These are phyloP conservation scores for Yarrowia sp. DNA, from an alignment of 805 yeast species.

Conservation along the genomic window DNA sequence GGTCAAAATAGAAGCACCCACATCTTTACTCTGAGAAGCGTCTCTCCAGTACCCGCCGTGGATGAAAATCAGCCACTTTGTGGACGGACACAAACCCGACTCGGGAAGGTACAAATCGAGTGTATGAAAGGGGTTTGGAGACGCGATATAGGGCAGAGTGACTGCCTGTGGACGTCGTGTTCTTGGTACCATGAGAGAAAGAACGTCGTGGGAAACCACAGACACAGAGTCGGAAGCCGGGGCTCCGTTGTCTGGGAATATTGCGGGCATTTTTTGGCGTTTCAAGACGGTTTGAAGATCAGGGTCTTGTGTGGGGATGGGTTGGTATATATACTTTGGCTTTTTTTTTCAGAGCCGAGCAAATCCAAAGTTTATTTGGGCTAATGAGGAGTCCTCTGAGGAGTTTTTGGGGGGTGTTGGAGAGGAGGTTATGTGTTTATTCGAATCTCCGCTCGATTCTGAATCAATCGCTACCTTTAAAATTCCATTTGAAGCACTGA, in stretches of 20 bases:
- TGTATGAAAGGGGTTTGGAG: constrained; percentile 29
- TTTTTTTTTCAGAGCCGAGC: constrained; percentile 10
- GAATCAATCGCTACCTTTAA: too few species aligned
- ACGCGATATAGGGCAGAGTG: constrained; percentile 27
- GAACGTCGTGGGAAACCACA: constrained; percentile 8
- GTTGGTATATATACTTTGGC: not conserved
- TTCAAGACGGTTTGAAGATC: not conserved
- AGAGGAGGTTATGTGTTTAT: not conserved
- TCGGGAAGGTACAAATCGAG: constrained; percentile 28
- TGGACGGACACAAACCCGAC: constrained; percentile 26
- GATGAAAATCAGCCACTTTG: constrained; percentile 49
- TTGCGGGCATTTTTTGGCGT: constrained; percentile 1
- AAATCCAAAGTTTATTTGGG: not conserved
- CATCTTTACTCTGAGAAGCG: constrained; percentile 56
- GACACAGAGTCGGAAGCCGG: too few species aligned
- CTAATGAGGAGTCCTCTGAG: too few species aligned
- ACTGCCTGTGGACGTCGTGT: constrained; percentile 28
- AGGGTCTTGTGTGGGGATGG: not conserved
- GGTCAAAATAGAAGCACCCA: constrained; percentile 44
- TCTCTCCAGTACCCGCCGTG: constrained; percentile 95
- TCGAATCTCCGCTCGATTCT: too few species aligned
- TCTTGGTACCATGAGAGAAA: constrained; percentile 26
- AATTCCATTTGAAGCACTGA: too few species aligned
- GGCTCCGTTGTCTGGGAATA: constrained; percentile 7
- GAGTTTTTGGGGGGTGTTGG: not conserved